Conservation (phyloP, 495 filamentous ascomycete genomes). For the Paragyromitra xinjiangensis region DNA sequence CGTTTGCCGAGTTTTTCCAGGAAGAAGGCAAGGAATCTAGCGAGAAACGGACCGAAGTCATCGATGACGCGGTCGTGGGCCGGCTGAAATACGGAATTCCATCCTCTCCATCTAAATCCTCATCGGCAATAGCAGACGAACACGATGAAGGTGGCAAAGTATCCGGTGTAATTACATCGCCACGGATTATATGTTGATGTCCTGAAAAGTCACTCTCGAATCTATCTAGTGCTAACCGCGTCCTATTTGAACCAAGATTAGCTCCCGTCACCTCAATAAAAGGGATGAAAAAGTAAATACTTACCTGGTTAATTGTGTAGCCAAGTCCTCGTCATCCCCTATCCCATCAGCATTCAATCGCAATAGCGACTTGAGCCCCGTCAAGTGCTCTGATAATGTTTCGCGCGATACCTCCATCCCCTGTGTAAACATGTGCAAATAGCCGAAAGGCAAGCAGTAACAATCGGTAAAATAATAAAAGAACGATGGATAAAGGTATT, state of each 20-base stretch:
- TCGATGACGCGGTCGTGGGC: constrained; percentile 46
- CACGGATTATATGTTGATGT: constrained; percentile 40
- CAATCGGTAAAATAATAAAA: constrained; percentile 25
- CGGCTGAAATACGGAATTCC: constrained; percentile 41
- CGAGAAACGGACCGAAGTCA: constrained; percentile 46
- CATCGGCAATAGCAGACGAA: constrained; percentile 46
- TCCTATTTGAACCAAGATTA: constrained; percentile 39
- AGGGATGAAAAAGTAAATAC: constrained; percentile 15
- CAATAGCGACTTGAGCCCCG: constrained; percentile 53
- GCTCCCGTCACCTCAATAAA: constrained; percentile 25
- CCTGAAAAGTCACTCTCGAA: constrained; percentile 48
- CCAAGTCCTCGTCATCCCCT: constrained; percentile 53
- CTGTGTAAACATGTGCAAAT: constrained; percentile 45
- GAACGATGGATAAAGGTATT: constrained; percentile 35
- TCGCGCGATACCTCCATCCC: constrained; percentile 53
- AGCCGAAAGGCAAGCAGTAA: constrained; percentile 20
- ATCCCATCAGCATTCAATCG: constrained; percentile 57
- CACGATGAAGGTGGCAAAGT: constrained; percentile 48
- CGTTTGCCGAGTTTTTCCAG: constrained; percentile 44
- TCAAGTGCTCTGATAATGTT: constrained; percentile 52
- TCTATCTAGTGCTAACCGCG: constrained; percentile 47
- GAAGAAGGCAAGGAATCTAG: constrained; percentile 44
- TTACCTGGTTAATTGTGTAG: constrained; percentile 51
- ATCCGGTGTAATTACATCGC: constrained; percentile 51
- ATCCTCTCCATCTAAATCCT: constrained; percentile 43